Conservation (phyloP, 1,284 basidiomycete genomes). For the Sphaerobolus stellatus region DNA sequence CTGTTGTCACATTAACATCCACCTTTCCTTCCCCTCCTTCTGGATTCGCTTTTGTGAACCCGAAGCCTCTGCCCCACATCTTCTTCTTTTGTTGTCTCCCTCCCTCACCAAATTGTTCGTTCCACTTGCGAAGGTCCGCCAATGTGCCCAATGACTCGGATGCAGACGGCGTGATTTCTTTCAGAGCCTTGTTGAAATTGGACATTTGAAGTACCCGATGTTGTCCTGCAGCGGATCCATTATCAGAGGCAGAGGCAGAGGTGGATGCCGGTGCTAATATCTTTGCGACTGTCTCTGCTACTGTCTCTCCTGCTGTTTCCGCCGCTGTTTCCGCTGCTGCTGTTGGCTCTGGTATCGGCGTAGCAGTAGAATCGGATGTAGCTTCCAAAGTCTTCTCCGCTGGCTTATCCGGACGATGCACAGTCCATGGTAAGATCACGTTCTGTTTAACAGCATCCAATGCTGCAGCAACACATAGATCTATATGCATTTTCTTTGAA, state of each 20-base stretch:
- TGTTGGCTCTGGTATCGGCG: conserved; percentile 6
- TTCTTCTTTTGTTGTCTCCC: conserved; percentile 57
- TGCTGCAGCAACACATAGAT: conserved; percentile 87
- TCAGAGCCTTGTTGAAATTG: conserved; percentile 80
- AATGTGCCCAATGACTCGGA: conserved; percentile 80
- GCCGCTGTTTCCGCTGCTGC: conserved; percentile 14
- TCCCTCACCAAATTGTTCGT: conserved; percentile 88
- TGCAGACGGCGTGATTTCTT: conserved; percentile 83
- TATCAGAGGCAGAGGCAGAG: background rate
- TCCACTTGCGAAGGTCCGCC: conserved; percentile 84
- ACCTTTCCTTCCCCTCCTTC: conserved; percentile 26
- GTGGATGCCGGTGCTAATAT: no score
- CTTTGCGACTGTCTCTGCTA: no score
- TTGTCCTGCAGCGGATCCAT: conserved; percentile 13
- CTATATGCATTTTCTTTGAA: conserved; percentile 39
- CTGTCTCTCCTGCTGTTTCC: background rate
- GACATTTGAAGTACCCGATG: conserved; percentile 51
- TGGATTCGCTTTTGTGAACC: conserved; percentile 47
- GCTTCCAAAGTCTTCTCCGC: background rate
- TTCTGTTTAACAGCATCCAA: conserved; percentile 85
- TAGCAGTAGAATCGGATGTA: conserved; percentile 1
- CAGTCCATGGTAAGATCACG: conserved; percentile 73
- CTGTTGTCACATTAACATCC: background rate
- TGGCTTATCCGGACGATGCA: conserved; percentile 14
- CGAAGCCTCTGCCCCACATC: conserved; percentile 74